Percentiles rank a stretch among this genome's conserved stretches.
These are phyloP conservation scores for Rhizopogon rudus DNA, from an alignment of 768 basidiomycete genomes.

Conservation along the genomic window DNA sequence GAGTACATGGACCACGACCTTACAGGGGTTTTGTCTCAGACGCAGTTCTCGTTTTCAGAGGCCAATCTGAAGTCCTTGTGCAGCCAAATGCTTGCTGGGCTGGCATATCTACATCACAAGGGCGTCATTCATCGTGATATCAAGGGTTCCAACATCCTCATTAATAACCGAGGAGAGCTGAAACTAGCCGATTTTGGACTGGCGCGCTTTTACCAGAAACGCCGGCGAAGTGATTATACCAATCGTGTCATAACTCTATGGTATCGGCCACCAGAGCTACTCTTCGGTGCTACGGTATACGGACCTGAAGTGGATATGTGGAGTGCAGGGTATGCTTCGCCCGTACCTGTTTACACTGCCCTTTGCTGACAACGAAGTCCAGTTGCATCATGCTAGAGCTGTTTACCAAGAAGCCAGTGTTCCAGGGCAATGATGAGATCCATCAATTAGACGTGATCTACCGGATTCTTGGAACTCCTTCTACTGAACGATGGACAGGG, in stretches of 20 bases:
- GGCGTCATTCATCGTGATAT: conserved; percentile 98
- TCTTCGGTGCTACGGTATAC: conserved; percentile 94
- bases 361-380: neutral
- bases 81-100: conserved; percentile 90
- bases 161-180: conserved; percentile 87
- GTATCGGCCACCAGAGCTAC: conserved; percentile 94
- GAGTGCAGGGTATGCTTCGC: conserved; percentile 83
- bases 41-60: conserved; percentile 75
- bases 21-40: conserved; percentile 90
- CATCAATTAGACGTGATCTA: conserved; percentile 94
- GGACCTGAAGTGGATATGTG: conserved; percentile 99
- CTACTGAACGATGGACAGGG: conserved; percentile 75
- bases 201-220: conserved; percentile 93
- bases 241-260: conserved; percentile 98
- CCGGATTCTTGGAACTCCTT: conserved; percentile 87
- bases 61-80: conserved; percentile 95
- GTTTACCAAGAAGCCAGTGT: conserved; percentile 93
- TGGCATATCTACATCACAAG: conserved; percentile 93
- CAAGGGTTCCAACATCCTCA: conserved; percentile 96
- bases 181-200: conserved; percentile 98
- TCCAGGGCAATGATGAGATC: conserved; percentile 97
- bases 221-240: conserved; percentile 90
- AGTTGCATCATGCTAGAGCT: conserved; percentile 99
- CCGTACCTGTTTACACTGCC: neutral
- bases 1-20: conserved; percentile 99